Conservation (phyloP, 2,329 filamentous ascomycete genomes). For the Alternaria novae-zelandiae region DNA sequence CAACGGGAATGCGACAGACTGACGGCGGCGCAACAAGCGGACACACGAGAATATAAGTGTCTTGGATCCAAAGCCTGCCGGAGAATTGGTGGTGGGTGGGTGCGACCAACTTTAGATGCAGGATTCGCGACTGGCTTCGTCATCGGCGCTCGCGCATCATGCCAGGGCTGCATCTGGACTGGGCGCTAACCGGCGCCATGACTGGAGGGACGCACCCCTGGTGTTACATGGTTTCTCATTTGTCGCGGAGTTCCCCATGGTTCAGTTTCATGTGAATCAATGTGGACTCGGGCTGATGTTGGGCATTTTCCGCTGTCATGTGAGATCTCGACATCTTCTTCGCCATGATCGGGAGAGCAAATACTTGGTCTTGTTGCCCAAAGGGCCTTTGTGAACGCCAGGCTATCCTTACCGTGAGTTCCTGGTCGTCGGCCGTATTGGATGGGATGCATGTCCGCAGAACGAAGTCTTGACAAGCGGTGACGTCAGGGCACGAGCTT, state of each 20-base stretch:
- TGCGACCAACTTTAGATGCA: slow-evolving; percentile 32
- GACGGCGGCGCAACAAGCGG: slow-evolving; percentile 10
- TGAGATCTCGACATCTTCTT: not conserved
- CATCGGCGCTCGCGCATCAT: slow-evolving; percentile 30
- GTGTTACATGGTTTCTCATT: slow-evolving; percentile 11
- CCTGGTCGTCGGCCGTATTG: slow-evolving; percentile 21
- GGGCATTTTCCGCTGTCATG: slow-evolving; percentile 13
- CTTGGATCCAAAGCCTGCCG: slow-evolving; percentile 7
- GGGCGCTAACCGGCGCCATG: slow-evolving; percentile 15
- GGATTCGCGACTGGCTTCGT: slow-evolving; percentile 28
- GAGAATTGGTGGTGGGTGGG: slow-evolving; percentile 21
- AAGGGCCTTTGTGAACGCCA: slow-evolving; percentile 1
- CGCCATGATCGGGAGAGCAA: not conserved
- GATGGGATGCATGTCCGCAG: slow-evolving; percentile 19
- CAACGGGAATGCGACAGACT: not conserved
- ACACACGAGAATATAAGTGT: slow-evolving; percentile 20
- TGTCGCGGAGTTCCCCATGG: slow-evolving; percentile 11
- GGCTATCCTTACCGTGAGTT: slow-evolving; percentile 26
- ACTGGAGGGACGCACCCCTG: slow-evolving; percentile 16
- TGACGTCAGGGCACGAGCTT: slow-evolving; percentile 29
- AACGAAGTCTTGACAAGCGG: not conserved
- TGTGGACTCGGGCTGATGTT: slow-evolving; percentile 20
- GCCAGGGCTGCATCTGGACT: slow-evolving; percentile 14
- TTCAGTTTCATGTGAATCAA: slow-evolving; percentile 2
- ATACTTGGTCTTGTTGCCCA: slow-evolving; percentile 6